These are phyloP conservation scores for Scenedesmus sp. DNA, from an alignment of 163 green algal genomes.

Conservation along the genomic window DNA sequence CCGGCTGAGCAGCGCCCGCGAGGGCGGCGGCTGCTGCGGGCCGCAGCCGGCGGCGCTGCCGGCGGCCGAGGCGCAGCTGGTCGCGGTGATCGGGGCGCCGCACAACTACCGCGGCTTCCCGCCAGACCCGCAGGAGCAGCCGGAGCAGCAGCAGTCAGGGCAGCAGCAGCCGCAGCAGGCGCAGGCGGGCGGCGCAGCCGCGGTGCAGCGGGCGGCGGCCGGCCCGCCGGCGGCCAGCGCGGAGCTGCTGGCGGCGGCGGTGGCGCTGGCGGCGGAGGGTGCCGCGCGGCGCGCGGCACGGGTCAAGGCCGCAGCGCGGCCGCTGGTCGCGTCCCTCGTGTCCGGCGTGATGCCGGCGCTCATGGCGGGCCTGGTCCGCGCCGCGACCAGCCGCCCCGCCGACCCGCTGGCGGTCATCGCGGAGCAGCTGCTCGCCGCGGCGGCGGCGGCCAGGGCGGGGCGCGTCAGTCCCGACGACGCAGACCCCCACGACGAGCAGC, in stretches of 20 bases:
- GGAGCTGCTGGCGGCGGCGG: not conserved
- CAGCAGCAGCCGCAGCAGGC: conserved; percentile 1
- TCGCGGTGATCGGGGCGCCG: conserved; percentile 39
- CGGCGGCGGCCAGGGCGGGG: conserved; percentile 38
- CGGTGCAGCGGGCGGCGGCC: not conserved
- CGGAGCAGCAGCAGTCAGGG: conserved; percentile 6
- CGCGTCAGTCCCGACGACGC: no score
- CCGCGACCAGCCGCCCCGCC: conserved; percentile 26
- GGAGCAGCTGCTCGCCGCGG: conserved; percentile 42
- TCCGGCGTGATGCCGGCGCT: conserved; percentile 42
- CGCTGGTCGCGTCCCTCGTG: conserved; percentile 29
- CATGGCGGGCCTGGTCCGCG: conserved; percentile 29
- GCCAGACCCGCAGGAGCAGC: not conserved
- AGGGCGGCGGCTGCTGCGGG: not conserved
- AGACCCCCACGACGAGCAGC: conserved; percentile 52
- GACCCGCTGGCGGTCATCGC: conserved; percentile 44
- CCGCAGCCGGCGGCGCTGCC: no score
- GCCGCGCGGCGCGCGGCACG: not conserved
- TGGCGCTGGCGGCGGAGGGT: conserved; percentile 3
- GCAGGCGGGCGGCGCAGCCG: no score
- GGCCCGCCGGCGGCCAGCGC: not conserved
- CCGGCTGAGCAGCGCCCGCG: conserved; percentile 1
- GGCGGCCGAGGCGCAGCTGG: not conserved
- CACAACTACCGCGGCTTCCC: conserved; percentile 58
- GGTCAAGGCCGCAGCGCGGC: conserved; percentile 17